phyloP scores from a whole-genome alignment of 768 basidiomycete species.

The Lentinula detonsa region DNA sequence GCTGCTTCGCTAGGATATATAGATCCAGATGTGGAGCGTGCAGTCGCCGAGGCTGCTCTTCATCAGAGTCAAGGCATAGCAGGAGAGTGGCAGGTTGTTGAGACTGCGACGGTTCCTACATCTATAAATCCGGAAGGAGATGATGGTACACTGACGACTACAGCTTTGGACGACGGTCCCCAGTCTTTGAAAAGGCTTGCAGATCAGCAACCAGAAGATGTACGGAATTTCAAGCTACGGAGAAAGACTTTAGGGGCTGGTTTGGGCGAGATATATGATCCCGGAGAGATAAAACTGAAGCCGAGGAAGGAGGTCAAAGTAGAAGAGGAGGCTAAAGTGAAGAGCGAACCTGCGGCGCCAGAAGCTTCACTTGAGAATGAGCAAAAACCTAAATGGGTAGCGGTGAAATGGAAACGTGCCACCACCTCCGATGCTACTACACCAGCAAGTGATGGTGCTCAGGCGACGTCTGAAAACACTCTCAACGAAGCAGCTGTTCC shows the following conservation, averaged over 20 bases:
- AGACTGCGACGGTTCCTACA: conserved; percentile 16
- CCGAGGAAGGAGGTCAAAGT: conserved; percentile 41
- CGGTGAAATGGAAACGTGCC: conserved; percentile 26
- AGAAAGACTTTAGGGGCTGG: conserved; percentile 56
- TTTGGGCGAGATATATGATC: conserved; percentile 80
- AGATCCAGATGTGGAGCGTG: conserved; percentile 70
- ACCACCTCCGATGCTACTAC: conserved; percentile 10
- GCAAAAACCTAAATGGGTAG: conserved; percentile 25
- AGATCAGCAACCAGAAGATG: conserved; percentile 35
- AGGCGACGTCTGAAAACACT: not conserved
- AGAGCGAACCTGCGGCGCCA: conserved; percentile 1
- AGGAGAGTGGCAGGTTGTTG: conserved; percentile 74
- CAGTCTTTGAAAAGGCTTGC: conserved; percentile 30
- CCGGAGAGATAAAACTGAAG: conserved; percentile 61
- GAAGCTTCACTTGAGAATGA: not conserved
- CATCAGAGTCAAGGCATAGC: conserved; percentile 61
- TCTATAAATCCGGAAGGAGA: not conserved
- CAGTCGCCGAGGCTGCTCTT: conserved; percentile 53
- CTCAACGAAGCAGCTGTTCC: not conserved
- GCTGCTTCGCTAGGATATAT: conserved; percentile 75
- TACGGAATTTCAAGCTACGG: conserved; percentile 59
- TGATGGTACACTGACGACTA: not conserved
- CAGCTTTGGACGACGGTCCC: conserved; percentile 14
- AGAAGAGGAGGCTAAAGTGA: not conserved
- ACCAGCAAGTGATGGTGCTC: not conserved